Evolutionary conservation across 257 asterid genomes (phyloP), one percentile per base, ranked within the genome.

Genomic region (Phtheirospermum japonicum): DNA sequence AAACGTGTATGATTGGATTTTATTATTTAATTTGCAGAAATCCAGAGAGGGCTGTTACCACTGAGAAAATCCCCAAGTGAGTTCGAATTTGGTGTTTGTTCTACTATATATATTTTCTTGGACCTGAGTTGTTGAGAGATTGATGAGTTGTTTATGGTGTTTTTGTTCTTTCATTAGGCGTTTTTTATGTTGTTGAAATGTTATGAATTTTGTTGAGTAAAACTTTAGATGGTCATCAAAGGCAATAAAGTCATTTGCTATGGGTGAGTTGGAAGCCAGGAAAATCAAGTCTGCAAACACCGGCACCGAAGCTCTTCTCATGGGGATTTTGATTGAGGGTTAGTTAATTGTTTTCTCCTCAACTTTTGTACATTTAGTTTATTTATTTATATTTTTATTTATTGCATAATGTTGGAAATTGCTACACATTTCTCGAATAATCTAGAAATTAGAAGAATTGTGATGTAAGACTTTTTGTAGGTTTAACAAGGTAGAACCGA

Each of bases 301-400:
- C 0, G 95, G 87, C 57, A 80, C 92, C 1, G 92, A 82, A 73
- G 89, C 95, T 50, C 76, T 86, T 55, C 69, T 86, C 45, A 75
- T 84, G 92, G 95, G 89, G 26, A 82, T 84, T 70, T 70, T 76
- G 48, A 76, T 76, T 16, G 95, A 86, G 76, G 92, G 95, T 86
- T 57, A 65, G 85, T 67, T 52, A 12, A 23, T 5, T 57, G 33
- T 36, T 57, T 33, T 48, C 58, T 23, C 20, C 36, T 14, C n/a
- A 4, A 11, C 2, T 19, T 55, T 46, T 50, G 11, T 33, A 34
- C 60, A 43, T 46, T 46, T n/a, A 4, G n/a, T 1, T 28, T 0
- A 1, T 36, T 66, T 37, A n/a, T n/a, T 13, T 4, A 11, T 53
- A 10, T 32, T 7, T 7, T 16, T 14, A n/a, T n/a, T 33, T 7